Evolutionary conservation across 2,329 filamentous ascomycete genomes (phyloP), one percentile per base, ranked within the genome.

Genomic region (Neopestalotiopsis sp.): DNA sequence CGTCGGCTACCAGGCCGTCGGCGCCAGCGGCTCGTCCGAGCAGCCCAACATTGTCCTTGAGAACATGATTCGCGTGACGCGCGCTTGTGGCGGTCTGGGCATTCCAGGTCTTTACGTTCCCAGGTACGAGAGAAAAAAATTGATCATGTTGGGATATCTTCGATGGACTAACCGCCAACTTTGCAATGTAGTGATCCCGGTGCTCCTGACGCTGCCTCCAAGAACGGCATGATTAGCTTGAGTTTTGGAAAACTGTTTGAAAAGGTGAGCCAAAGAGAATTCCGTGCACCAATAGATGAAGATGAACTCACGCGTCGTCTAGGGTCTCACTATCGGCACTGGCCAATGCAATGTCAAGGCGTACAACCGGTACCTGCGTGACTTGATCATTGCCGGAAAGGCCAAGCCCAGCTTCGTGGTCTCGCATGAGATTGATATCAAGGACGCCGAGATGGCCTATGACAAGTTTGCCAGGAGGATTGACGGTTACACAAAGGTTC

Each of bases 191-290:
- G 64, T 71, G 88, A 92, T 70, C 90, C 90, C 14, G 89, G 90
- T 61, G 90, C 89, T 40, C 86, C 88, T 1, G 89, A 92, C 70
- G 84, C 83, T 66, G 85, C 88, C 58, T 83, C 85, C 20, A 87
- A 84, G n/a, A 89, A 90, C 73, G 90, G 90, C 0, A 87, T 90
- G 83, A 87, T 92, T 67, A 81, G 88, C 70, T 81, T 91, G 34
- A 89, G 86, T 67, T 92, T 92, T 73, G 89, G 90, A 68, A 92
- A 92, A 77, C 80, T 92, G 0, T 92, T 92, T 73, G 89, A 92
- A 73, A 92, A 92, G 84, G 88, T 86, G 76, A 64, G 73, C 66
- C 9, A 38, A 1, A 58, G 67, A n/a, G 24, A 3, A 28, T 4
- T 28, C 24, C 5, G 34, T 10, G 34, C 34, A 38, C 3, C 24